A percentile compares a stretch with the other conserved stretches of the same genome.
Conservation (phyloP, 2,329 filamentous ascomycete genomes). For the Scytalidium lignicola region DNA sequence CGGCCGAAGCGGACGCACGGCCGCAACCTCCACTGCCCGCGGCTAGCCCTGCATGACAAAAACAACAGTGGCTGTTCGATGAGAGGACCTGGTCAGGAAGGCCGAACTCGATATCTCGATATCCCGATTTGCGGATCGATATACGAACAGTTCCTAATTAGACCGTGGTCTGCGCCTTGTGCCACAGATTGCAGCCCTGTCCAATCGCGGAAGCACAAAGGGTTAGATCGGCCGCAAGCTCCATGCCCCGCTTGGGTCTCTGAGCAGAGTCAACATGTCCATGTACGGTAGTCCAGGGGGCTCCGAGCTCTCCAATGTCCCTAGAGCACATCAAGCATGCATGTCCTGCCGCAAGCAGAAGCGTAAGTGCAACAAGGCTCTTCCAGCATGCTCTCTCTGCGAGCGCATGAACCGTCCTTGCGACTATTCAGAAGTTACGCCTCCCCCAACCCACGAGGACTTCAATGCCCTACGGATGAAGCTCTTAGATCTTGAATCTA, state of each 20-base stretch:
- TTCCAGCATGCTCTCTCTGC: conserved; percentile 45
- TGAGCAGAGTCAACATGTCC: conserved; percentile 6
- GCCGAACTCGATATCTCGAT: neutral
- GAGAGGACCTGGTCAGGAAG: neutral
- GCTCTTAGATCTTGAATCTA: conserved; percentile 33
- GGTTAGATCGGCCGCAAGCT: neutral
- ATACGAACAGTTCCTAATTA: neutral
- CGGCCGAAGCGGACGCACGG: neutral
- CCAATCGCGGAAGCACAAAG: neutral
- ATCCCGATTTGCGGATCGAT: neutral
- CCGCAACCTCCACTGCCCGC: neutral
- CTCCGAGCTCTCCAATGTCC: conserved; percentile 8
- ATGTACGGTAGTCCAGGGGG: conserved; percentile 9
- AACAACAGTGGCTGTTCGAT: neutral
- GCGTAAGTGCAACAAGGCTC: conserved; percentile 45
- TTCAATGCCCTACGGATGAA: conserved; percentile 33
- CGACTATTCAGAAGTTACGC: conserved; percentile 34
- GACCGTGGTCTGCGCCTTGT: conserved; percentile 4
- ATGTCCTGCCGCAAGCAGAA: conserved; percentile 42
- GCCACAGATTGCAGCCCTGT: neutral
- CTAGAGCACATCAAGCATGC: conserved; percentile 37
- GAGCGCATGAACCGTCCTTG: conserved; percentile 35
- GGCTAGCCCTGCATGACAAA: neutral
- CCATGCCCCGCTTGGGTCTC: neutral
- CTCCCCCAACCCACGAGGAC: conserved; percentile 34